Evolutionary conservation across 2,329 filamentous ascomycete species (phyloP), one percentile per base, ranked within the genome.

Genomic region (Albifimbria verrucaria): DNA sequence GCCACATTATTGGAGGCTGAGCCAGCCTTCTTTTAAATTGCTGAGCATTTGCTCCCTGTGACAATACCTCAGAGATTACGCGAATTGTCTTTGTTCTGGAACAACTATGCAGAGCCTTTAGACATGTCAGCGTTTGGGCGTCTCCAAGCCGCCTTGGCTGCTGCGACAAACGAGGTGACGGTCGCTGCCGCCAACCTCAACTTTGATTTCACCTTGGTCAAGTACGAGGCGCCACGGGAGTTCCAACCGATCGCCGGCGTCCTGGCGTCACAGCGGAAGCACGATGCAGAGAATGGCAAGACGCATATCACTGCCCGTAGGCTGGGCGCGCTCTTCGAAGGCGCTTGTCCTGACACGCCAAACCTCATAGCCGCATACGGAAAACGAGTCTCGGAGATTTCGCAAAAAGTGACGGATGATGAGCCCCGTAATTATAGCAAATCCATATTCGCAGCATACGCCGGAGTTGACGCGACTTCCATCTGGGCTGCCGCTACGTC

Each of bases 131-230:
- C n/a, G n/a, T n/a, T n/a, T n/a, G n/a, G n/a, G n/a, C n/a, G n/a
- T n/a, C n/a, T n/a, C n/a, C n/a, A n/a, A 12, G 32, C 32, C 32
- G 15, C 32, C 12, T n/a, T 39, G 5, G 15, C 18, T 6, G 32
- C 32, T 5, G 12, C 32, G 5, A 7, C 32, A 25, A 55, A 46
- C n/a, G 53, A 57, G 48, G 20, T 50, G 1, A 50, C 51, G 0
- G 21, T 53, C 2, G 47, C 51, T 10, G 48, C 51, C 6, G 55
- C 53, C 3, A 48, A 52, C 9, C 15, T 74, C 53, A 76, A 77
- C 51, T 68, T 76, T 52, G 73, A 77, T 50, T 77, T 77, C 52
- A 63, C 70, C 0, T 53, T 77, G 1, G 51, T 72, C 39, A 76
- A 74, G 52, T 49, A 66, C 2, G 69, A 76, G 50, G 70, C 73